Evolutionary conservation across 2,329 filamentous ascomycete genomes (phyloP).

Genomic region (Orbilia brochopaga): DNA sequence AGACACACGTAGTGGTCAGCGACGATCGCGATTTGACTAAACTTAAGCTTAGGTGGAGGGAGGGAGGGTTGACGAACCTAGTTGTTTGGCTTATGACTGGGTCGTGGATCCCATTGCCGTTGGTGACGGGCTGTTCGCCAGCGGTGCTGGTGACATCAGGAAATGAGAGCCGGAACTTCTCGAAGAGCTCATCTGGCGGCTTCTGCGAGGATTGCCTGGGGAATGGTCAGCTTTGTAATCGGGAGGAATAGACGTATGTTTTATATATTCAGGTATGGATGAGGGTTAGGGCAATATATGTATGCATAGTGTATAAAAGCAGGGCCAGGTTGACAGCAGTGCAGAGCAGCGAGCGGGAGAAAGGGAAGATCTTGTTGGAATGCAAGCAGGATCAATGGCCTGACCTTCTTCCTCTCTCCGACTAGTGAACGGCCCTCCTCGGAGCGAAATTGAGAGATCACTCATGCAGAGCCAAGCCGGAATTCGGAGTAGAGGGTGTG

Average conservation of each 20-base stretch:
- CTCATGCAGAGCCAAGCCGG: too few relatives aligned
- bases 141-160: conserved; percentile 52
- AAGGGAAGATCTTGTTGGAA: too few relatives aligned
- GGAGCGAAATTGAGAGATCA: too few relatives aligned
- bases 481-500: too few relatives aligned
- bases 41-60: background rate
- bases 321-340: too few relatives aligned
- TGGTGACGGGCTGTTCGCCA: conserved; percentile 32
- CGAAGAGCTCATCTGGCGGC: conserved; percentile 55
- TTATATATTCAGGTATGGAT: too few relatives aligned
- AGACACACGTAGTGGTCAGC: background rate
- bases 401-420: too few relatives aligned
- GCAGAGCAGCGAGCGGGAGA: too few relatives aligned
- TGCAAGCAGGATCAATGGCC: too few relatives aligned
- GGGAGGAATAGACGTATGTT: too few relatives aligned
- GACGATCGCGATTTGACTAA: background rate
- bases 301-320: too few relatives aligned
- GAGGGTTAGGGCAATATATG: background rate
- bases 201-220: conserved; percentile 55
- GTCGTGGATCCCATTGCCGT: conserved; percentile 37
- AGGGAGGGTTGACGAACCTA: conserved; percentile 19
- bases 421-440: too few relatives aligned
- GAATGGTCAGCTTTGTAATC: background rate
- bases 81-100: conserved; percentile 22
- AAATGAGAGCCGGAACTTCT: conserved; percentile 54